Conservation (phyloP, 2,329 filamentous ascomycete species). For the Didymella lethalis region DNA sequence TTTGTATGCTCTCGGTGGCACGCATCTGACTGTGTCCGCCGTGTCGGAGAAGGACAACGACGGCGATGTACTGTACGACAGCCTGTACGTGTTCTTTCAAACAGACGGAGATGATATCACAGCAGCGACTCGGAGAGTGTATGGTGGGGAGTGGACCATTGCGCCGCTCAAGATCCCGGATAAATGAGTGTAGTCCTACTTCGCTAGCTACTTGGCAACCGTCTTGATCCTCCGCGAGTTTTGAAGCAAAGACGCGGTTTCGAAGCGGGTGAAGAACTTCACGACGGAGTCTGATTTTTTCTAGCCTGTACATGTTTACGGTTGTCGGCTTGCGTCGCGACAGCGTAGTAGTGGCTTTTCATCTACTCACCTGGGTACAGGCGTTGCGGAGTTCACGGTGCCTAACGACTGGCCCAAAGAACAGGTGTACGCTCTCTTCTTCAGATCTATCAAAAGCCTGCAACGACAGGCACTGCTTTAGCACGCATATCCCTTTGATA, state of each 20-base stretch:
- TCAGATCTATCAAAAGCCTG: not conserved
- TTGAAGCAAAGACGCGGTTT: not conserved
- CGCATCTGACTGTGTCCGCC: constrained; percentile 52
- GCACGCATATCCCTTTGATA: not conserved
- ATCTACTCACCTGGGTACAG: not conserved
- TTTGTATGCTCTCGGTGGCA: constrained; percentile 47
- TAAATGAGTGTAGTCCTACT: constrained; percentile 8
- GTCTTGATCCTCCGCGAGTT: not conserved
- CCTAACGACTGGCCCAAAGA: not conserved
- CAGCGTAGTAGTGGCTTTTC: not conserved
- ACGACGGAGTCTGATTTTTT: no score
- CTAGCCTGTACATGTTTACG: not conserved
- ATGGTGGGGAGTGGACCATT: constrained; percentile 42
- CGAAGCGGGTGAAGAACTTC: not conserved
- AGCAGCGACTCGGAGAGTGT: constrained; percentile 36
- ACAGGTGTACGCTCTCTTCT: not conserved
- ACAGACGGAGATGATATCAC: constrained; percentile 42
- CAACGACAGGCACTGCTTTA: constrained; percentile 3
- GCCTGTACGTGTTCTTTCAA: constrained; percentile 47
- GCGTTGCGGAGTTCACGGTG: not conserved
- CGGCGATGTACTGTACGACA: constrained; percentile 31
- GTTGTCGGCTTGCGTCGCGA: not conserved
- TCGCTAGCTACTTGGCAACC: not conserved
- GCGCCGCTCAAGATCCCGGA: constrained; percentile 38
- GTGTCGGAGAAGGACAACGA: constrained; percentile 38